Base-by-base conservation (phyloP, 352 stramenopile species). In the Phytophthora pini region DNA sequence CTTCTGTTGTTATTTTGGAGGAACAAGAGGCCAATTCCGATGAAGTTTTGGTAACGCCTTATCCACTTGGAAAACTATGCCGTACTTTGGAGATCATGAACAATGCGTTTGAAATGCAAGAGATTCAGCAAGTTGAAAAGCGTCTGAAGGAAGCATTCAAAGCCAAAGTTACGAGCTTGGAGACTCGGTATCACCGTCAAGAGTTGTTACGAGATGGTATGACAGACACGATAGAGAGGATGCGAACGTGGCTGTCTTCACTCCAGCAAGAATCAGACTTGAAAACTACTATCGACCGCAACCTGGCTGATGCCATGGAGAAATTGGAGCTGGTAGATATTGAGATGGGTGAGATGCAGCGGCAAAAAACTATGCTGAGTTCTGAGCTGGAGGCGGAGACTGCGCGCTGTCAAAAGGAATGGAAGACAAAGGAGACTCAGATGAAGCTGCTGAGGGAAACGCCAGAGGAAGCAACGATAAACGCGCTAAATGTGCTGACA, bases 21-120 rank as follows among this genome's bases (percentile, higher is more conserved):
- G 65, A 76, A 1, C 41, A 53, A 29, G 72, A 51, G n/a, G 10
- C 34, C 0, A 44, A 75, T 34, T 43, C 65, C 15, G 64, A 70
- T 6, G 43, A 41, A 56, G 49, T 55, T n/a, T 40, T 68, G 44
- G 56, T 62, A 1, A 61, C 56, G 1, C 61, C 44, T 8, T 84
- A 79, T 41, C 72, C 70, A 13, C 49, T 91, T 1, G 26, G 57
- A n/a, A 71, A 84, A n/a, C 45, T 89, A 6, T 73, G 65, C 9
- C 72, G 66, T 29, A 80, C 76, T 17, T 55, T 89, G 13, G 78
- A 91, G 38, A 72, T 91, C n/a, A 79, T 91, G 44, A 72, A 72
- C 8, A 10, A 72, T 41, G 73, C 58, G 4, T 75, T 89, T 17
- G 82, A 89, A 62, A 74, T 83, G 20, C 68, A 84, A 62, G 76